Evolutionary conservation across 2,329 filamentous ascomycete genomes (phyloP).

Genomic region (Fusarium dlaminii): DNA sequence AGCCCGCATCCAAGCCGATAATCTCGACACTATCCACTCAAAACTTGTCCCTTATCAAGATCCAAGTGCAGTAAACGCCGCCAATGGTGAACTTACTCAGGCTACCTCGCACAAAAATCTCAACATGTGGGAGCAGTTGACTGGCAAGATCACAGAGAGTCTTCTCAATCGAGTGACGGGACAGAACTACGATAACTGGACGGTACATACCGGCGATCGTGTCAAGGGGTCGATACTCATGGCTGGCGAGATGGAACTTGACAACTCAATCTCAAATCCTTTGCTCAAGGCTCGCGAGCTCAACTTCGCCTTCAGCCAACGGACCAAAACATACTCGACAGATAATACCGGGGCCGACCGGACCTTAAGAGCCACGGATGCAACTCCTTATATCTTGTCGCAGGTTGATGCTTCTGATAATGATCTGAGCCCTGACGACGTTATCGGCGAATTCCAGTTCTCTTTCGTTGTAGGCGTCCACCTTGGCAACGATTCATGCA

Average conservation of each 20-base stretch:
- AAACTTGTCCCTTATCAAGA: constrained; percentile 58
- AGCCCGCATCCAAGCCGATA: constrained; percentile 55
- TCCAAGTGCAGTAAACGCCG: constrained; percentile 41
- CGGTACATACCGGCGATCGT: constrained; percentile 63
- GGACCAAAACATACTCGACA: constrained; percentile 54
- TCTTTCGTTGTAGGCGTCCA: constrained; percentile 66
- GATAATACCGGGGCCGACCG: constrained; percentile 49
- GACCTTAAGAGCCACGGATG: constrained; percentile 58
- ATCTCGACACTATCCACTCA: constrained; percentile 50
- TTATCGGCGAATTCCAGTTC: constrained; percentile 70
- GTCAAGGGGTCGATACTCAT: constrained; percentile 55
- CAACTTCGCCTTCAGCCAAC: constrained; percentile 58
- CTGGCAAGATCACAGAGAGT: constrained; percentile 55
- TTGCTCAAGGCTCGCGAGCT: constrained; percentile 54
- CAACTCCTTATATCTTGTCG: constrained; percentile 57
- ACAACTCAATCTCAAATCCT: constrained; percentile 49
- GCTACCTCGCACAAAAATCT: constrained; percentile 37
- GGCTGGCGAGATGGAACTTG: constrained; percentile 52
- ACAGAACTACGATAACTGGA: constrained; percentile 55
- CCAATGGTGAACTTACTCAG: constrained; percentile 27
- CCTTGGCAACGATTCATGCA: constrained; percentile 66
- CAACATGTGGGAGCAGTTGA: constrained; percentile 63
- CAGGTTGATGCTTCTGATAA: constrained; percentile 47
- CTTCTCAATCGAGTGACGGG: constrained; percentile 61
- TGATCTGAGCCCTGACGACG: constrained; percentile 50